phyloP scores from a whole-genome alignment of 768 basidiomycete genomes.

The Psilocybe cubensis region DNA sequence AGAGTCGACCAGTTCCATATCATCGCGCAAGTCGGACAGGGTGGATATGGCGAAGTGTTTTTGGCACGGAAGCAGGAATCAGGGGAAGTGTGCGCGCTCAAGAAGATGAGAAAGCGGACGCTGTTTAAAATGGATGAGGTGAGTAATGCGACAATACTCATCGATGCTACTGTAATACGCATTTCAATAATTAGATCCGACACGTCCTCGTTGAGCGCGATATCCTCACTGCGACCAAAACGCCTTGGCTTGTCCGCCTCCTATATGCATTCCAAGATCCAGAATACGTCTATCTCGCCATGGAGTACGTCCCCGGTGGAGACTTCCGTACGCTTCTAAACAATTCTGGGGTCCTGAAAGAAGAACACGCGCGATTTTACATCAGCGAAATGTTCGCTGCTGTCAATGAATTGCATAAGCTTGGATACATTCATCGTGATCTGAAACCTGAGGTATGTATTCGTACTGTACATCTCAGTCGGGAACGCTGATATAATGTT shows the following conservation, averaged over 20 bases:
- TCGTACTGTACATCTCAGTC: not conserved
- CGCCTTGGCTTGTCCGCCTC: conserved; percentile 93
- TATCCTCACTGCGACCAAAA: conserved; percentile 96
- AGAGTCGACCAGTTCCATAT: conserved; percentile 96
- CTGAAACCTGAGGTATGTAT: conserved; percentile 89
- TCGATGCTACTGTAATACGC: not conserved
- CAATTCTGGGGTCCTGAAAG: conserved; percentile 96
- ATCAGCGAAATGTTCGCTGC: conserved; percentile 97
- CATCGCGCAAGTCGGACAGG: conserved; percentile 98
- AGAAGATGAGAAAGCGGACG: conserved; percentile 96
- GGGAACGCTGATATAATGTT: not conserved
- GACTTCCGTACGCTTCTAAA: conserved; percentile 98
- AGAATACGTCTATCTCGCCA: conserved; percentile 91
- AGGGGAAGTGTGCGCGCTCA: conserved; percentile 94
- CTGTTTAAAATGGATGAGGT: conserved; percentile 99
- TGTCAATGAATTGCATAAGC: conserved; percentile 92
- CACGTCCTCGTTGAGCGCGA: conserved; percentile 98
- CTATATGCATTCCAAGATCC: conserved; percentile 97
- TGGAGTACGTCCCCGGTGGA: conserved; percentile 99
- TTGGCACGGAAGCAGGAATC: conserved; percentile 95
- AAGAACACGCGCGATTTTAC: conserved; percentile 96
- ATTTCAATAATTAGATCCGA: conserved; percentile 63
- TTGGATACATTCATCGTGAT: conserved; percentile 98
- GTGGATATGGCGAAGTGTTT: conserved; percentile 98
- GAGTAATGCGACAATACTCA: conserved; percentile 11